Evolutionary conservation across 1,139 yeast genomes (phyloP), one percentile per base, ranked within the genome.

Genomic region (Groenewaldozyma auringiensis): DNA sequence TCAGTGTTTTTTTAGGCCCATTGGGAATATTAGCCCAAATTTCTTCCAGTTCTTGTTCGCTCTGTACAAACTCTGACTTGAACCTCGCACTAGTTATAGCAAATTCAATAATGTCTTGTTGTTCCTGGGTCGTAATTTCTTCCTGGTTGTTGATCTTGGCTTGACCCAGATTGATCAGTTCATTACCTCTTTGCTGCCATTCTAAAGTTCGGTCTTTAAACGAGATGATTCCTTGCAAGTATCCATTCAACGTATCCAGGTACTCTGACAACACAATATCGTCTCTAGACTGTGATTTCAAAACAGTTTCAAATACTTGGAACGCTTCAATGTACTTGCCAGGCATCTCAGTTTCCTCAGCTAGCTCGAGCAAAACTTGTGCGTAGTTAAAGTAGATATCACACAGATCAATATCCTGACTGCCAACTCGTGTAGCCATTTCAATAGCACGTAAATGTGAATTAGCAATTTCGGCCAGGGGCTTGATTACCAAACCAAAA

Each of bases 371-470:
- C 37, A 58, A 45, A 2, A 56, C 60, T 49, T 59, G 64, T 0
- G 55, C 63, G 47, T 52, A 56, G 36, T 60, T 60, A 47, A 55
- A 59, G 37, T 55, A 43, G 45, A 57, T 48, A 44, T 60, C 64
- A 20, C 53, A 8, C 29, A 25, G 40, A n/a, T 20, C 32, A 4
- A 8, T 16, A 13, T 46, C 49, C 14, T 33, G 41, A 2, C n/a
- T 11, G 13, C 47, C 50, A 20, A 11, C 25, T 4, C n/a, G 21
- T 17, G 21, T 37, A n/a, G n/a, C 14, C 9, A 40, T 11, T n/a
- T n/a, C 32, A 14, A 31, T 17, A 14, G 35, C 36, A 9, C 13
- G 9, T 14, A n/a, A 13, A 29, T 40, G 35, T 3, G 8, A 37
- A 13, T 29, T 9, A 11, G 21, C 27, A 35, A 43, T 29, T 4